Percentiles rank a stretch among this genome's conserved stretches.
These are phyloP conservation scores for Ricinus communis DNA, from an alignment of 345 rosid genomes.

Conservation along the genomic window DNA sequence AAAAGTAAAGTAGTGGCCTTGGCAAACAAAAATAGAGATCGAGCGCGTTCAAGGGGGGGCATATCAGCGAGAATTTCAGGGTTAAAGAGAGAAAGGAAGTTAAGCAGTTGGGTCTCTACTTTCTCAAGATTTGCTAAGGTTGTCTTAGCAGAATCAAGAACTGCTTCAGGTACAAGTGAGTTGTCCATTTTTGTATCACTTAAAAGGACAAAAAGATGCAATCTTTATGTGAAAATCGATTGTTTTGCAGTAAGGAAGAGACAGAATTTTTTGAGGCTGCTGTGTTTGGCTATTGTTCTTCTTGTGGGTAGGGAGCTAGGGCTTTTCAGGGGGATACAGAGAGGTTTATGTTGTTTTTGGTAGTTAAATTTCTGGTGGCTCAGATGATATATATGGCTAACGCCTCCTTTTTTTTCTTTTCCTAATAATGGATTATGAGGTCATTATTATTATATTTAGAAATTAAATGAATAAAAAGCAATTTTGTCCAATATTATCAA, in stretches of 20 bases:
- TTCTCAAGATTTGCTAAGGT: slow-evolving; percentile 45
- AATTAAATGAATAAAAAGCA: too few species aligned
- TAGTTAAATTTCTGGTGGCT: background rate
- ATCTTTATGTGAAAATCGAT: background rate
- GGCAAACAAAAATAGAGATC: slow-evolving; percentile 55
- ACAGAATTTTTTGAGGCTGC: background rate
- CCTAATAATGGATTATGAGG: too few species aligned
- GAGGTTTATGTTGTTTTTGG: background rate
- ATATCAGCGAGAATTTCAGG: slow-evolving; percentile 61
- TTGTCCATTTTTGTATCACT: slow-evolving; percentile 10
- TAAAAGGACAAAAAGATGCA: background rate
- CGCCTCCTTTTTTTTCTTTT: background rate
- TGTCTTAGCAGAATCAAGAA: slow-evolving; percentile 59
- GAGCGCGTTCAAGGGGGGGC: slow-evolving; percentile 78
- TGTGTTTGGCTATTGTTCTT: background rate
- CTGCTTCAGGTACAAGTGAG: slow-evolving; percentile 54
- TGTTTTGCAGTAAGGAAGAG: background rate
- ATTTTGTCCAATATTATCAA: too few species aligned
- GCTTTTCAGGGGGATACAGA: background rate
- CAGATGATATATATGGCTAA: background rate
- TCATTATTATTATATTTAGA: too few species aligned
- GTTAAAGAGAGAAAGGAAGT: slow-evolving; percentile 56
- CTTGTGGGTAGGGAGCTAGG: background rate
- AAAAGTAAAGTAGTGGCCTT: slow-evolving; percentile 68
- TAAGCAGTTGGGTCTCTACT: slow-evolving; percentile 49